Conservation (phyloP, 768 basidiomycete genomes). For the Podaxis rugospora region DNA sequence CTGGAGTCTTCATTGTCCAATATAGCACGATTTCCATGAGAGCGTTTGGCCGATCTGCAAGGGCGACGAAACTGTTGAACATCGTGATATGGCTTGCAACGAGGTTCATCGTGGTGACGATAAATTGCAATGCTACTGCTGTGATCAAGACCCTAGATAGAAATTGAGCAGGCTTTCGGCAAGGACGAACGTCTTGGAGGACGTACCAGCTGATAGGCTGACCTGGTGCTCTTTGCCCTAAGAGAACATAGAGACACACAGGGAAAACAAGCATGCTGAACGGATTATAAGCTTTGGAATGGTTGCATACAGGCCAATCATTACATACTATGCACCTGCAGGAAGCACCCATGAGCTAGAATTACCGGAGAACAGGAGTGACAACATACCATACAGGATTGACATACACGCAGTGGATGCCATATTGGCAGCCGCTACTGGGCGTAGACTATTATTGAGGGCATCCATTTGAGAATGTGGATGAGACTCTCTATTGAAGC, state of each 20-base stretch:
- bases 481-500: too few relatives aligned
- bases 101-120: background rate
- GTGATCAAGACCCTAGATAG: background rate
- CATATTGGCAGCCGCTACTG: background rate
- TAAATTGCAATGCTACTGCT: background rate
- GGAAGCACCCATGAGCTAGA: background rate
- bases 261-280: background rate
- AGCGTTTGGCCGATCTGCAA: background rate
- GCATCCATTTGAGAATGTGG: too few relatives aligned
- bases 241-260: background rate
- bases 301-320: too few relatives aligned
- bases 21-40: background rate
- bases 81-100: background rate
- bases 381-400: background rate
- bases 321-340: background rate
- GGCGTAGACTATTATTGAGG: background rate
- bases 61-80: slow-evolving; percentile 1
- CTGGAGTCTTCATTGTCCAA: background rate
- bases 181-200: background rate
- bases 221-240: background rate
- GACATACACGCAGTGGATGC: background rate
- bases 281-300: background rate
- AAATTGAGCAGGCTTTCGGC: background rate
- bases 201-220: background rate
- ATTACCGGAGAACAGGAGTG: background rate